phyloP scores from a whole-genome alignment of 768 basidiomycete genomes.

The Boletus sp. region DNA sequence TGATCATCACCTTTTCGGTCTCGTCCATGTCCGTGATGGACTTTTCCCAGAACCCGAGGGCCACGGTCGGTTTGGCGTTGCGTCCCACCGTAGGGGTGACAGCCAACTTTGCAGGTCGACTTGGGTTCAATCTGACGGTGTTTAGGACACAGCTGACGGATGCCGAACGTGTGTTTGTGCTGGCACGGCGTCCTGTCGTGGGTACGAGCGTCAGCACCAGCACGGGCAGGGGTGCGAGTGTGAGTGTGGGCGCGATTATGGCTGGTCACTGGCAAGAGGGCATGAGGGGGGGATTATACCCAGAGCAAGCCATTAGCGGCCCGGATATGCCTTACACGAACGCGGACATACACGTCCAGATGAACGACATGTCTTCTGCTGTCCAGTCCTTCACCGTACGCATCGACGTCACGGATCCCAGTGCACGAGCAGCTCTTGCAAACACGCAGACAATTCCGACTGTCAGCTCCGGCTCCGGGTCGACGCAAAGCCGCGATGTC shows the following conservation, averaged over 20 bases:
- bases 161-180: conserved; percentile 14
- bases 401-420: conserved; percentile 20
- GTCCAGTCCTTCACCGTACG: conserved; percentile 13
- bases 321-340: not conserved
- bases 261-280: conserved; percentile 4
- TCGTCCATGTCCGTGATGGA: conserved; percentile 9
- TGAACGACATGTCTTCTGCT: conserved; percentile 5
- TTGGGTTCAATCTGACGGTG: conserved; percentile 17
- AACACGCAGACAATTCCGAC: conserved; percentile 4
- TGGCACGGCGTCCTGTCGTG: conserved; percentile 14
- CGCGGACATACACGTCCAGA: conserved; percentile 9
- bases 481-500: not conserved
- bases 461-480: not conserved
- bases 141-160: conserved; percentile 16
- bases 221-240: not conserved
- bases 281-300: not conserved
- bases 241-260: not conserved
- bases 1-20: conserved; percentile 23
- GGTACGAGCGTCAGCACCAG: not conserved
- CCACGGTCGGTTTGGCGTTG: conserved; percentile 17
- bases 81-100: conserved; percentile 8
- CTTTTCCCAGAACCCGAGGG: conserved; percentile 1
- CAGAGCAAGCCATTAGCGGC: not conserved
- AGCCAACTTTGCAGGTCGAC: conserved; percentile 1
- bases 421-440: conserved; percentile 11